Evolutionary conservation across 305 asterid species (phyloP), one percentile per base, ranked within the genome.

Genomic region (Fraxinus angustifolia): DNA sequence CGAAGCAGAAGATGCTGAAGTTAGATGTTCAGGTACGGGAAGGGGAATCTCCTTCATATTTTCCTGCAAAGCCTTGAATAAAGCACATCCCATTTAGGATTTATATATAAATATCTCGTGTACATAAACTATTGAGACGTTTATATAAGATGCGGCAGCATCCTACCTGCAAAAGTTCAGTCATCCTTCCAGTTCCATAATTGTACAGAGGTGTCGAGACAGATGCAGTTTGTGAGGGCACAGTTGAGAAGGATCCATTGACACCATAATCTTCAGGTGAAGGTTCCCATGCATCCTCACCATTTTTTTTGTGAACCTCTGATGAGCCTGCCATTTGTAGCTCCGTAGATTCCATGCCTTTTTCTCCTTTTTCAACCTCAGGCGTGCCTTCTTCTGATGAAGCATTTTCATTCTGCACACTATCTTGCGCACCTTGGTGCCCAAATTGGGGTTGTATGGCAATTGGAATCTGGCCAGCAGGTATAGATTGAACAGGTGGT

Each of bases 81-180:
- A 79, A 81, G 75, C 56, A 89, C 35, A 73, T 73, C 26, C 16
- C 8, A 16, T 73, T 71, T 35, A 84, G 84, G 35, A 81, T 30
- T 4, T 34, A 21, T 1, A 79, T 19, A 14, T 65, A 10, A 5
- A 78, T 40, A 21, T 14, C 38, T 50, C 42, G 45, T 75, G 45
- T 7, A 6, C 30, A 14, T 76, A 38, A 38, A 23, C 7, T 60
- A 4, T 34, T 31, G 19, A 12, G 36, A 36, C 23, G 23, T 45
- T 77, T 42, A 42, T 5, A 68, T 7, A 58, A 33, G 23, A 35
- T 48, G 19, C 19, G 14, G 34, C 75, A 42, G 75, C 34, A 31
- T 73, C 67, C 82, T 79, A 96, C 98, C 97, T 91, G 94, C 81
- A 96, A 88, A 76, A 96, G 98, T 88, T 94, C 97, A 23, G 95